Percentiles rank a stretch among this genome's conserved stretches.
These are phyloP conservation scores for Paecilomyces sp. DNA, from an alignment of 2,329 filamentous ascomycete species.

Conservation along the genomic window DNA sequence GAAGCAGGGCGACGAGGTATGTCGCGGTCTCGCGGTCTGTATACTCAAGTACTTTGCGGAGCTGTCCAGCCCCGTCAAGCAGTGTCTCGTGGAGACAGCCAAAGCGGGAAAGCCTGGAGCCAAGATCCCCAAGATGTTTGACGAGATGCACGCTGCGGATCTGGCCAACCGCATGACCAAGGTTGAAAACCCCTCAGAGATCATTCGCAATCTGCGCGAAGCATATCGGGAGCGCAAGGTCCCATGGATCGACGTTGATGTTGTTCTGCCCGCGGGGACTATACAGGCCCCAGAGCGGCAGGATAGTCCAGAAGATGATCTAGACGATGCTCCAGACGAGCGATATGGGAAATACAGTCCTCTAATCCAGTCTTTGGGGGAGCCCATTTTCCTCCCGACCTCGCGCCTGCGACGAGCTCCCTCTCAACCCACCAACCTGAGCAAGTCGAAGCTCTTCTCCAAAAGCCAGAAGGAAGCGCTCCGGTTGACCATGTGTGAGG, in stretches of 20 bases:
- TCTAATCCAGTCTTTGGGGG: slow-evolving; percentile 71
- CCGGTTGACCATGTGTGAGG: slow-evolving; percentile 79
- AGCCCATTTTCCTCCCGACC: slow-evolving; percentile 79
- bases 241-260: slow-evolving; percentile 79
- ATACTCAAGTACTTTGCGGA: slow-evolving; percentile 92
- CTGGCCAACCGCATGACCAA: slow-evolving; percentile 76
- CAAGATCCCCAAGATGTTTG: slow-evolving; percentile 65
- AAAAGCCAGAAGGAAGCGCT: slow-evolving; percentile 77
- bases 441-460: slow-evolving; percentile 68
- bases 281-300: slow-evolving; percentile 58
- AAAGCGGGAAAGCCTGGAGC: slow-evolving; percentile 50
- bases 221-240: slow-evolving; percentile 75
- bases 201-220: slow-evolving; percentile 65
- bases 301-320: slow-evolving; percentile 57
- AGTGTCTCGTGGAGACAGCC: slow-evolving; percentile 53
- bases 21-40: slow-evolving; percentile 83
- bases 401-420: slow-evolving; percentile 77
- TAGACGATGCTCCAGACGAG: slow-evolving; percentile 21
- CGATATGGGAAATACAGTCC: slow-evolving; percentile 74
- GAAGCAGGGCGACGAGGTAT: slow-evolving; percentile 91
- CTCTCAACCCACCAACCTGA: slow-evolving; percentile 75
- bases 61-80: slow-evolving; percentile 69
- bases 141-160: slow-evolving; percentile 87
- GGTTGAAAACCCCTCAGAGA: slow-evolving; percentile 67
- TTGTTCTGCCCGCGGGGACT: slow-evolving; percentile 72